These are phyloP conservation scores for Tanacetum coccineum DNA, from an alignment of 129 eudicot species.

Conservation along the genomic window DNA sequence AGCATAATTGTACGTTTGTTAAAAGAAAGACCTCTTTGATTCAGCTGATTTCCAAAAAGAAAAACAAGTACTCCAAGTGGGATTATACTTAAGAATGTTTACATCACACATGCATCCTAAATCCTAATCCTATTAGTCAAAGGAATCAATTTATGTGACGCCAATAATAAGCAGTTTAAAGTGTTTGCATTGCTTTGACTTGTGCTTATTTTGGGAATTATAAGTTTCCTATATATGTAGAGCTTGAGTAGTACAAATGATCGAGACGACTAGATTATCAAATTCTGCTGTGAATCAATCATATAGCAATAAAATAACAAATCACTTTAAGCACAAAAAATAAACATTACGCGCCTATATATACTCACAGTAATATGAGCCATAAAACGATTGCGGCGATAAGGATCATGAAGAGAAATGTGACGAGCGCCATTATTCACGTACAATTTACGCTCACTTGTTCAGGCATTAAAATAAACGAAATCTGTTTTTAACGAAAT, in stretches of 20 bases:
- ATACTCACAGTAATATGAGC: constrained; percentile 71
- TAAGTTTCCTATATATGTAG: constrained; percentile 1
- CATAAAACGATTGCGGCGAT: constrained; percentile 59
- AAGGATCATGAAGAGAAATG: constrained; percentile 66
- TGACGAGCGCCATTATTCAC: constrained; percentile 48
- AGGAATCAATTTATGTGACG: neutral
- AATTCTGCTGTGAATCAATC: neutral
- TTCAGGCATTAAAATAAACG: neutral
- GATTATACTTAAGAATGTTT: neutral
- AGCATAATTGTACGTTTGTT: too few species aligned
- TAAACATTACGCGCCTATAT: neutral
- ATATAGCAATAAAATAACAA: neutral
- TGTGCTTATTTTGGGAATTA: neutral
- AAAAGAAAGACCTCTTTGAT: too few species aligned
- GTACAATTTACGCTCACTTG: neutral
- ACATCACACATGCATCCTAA: neutral
- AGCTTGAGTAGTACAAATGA: neutral
- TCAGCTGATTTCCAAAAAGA: neutral
- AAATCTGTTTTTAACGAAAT: neutral
- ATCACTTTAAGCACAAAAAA: neutral
- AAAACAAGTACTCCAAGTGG: constrained; percentile 9
- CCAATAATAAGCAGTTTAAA: neutral
- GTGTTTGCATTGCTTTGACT: too few species aligned
- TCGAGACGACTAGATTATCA: neutral
- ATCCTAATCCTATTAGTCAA: constrained; percentile 10